These are phyloP conservation scores for Aureobasidium sp. DNA, from an alignment of 2,329 filamentous ascomycete species.

Conservation along the genomic window DNA sequence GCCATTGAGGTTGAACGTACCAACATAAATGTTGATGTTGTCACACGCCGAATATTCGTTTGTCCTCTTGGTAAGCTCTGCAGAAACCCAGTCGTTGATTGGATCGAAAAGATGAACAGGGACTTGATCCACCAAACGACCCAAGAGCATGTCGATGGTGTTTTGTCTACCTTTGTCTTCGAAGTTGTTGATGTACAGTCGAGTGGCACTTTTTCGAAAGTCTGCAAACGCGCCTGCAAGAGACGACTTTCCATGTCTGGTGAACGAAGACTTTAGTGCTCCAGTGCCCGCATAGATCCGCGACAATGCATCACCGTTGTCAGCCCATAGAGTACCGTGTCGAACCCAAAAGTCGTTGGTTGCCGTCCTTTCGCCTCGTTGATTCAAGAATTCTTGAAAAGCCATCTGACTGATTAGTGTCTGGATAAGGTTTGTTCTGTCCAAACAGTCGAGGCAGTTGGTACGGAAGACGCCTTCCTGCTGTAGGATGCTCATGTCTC, in stretches of 20 bases:
- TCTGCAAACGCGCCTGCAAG: constrained; percentile 90
- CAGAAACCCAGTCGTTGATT: constrained; percentile 79
- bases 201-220: constrained; percentile 83
- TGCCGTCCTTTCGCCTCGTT: constrained; percentile 56
- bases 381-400: constrained; percentile 70
- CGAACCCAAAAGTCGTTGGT: constrained; percentile 80
- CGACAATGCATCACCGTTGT: constrained; percentile 89
- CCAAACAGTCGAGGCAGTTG: constrained; percentile 92
- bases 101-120: constrained; percentile 87
- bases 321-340: constrained; percentile 90
- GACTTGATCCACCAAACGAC: constrained; percentile 70
- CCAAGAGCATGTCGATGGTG: constrained; percentile 91
- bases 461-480: constrained; percentile 95
- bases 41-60: constrained; percentile 68
- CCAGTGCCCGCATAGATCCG: constrained; percentile 96
- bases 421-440: constrained; percentile 92
- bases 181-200: constrained; percentile 97
- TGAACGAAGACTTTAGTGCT: constrained; percentile 91
- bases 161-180: constrained; percentile 86
- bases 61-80: constrained; percentile 58
- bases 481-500: constrained; percentile 63
- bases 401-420: constrained; percentile 93
- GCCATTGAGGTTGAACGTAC: constrained; percentile 93
- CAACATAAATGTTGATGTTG: constrained; percentile 70
- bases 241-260: constrained; percentile 90